Base-by-base conservation (phyloP, 78 protist genomes). In the Isochrysis galbana region DNA sequence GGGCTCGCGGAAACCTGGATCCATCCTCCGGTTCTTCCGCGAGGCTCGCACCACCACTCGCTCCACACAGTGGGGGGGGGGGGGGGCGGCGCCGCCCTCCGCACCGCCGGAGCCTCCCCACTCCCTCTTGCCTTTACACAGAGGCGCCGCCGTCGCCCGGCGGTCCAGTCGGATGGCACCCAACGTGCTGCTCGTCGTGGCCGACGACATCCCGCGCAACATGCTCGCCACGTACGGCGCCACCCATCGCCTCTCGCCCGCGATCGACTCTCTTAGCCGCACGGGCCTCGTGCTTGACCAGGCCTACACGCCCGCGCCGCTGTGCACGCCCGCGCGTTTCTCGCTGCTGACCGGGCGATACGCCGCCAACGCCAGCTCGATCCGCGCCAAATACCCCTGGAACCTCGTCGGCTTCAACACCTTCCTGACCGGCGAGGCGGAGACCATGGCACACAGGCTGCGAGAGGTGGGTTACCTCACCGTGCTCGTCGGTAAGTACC, bases 151-250 rank as follows among this genome's bases (percentile, higher is more conserved):
- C n/a, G n/a, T n/a, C n/a, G n/a, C n/a, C n/a, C n/a, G n/a, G n/a
- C n/a, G n/a, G n/a, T n/a, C n/a, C n/a, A n/a, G n/a, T n/a, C n/a
- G n/a, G 74, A 67, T 67, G 82, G 46, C 44, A 42, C 82, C 82
- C 44, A 29, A 72, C 82, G 19, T 72, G 21, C n/a, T 72, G 42
- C 82, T 72, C 82, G 2, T 72, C 17, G 82, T 72, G n/a, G 82
- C 82, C 0, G 82, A 72, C 19, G 82, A 72, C 42, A 72, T 72
- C 82, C 82, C 82, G 19, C 82, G 82, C 42, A 72, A 72, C 82
- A 72, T 72, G 82, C 54, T 72, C 14, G 17, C 14, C 17, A 21
- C 82, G 14, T 72, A 36, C 82, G 82, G 82, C 19, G 82, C 82
- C 25, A 5, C 17, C 14, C 42, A 25, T 5, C 26, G 36, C 82